phyloP scores from a whole-genome alignment of 345 rosid genomes.

The Anacardium occidentale region DNA sequence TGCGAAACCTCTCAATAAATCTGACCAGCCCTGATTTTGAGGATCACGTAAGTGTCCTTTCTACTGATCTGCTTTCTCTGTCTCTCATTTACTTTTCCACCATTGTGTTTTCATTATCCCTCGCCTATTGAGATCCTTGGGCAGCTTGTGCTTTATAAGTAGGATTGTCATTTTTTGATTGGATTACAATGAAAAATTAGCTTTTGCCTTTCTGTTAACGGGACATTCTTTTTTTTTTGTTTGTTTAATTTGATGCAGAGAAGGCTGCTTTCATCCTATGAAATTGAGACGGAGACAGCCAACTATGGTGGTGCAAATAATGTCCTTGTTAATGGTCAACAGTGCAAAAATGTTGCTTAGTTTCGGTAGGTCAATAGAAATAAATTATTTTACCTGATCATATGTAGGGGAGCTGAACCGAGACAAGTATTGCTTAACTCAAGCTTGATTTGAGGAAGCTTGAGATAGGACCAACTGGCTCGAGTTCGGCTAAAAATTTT shows the following conservation, averaged over 20 bases:
- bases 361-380: constrained; percentile 11
- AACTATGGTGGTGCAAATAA: constrained; percentile 29
- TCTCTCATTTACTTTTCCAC: constrained; percentile 2
- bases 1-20: constrained; percentile 93
- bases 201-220: neutral
- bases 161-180: neutral
- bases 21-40: constrained; percentile 82
- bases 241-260: constrained; percentile 49
- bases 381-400: neutral
- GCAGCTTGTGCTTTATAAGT: neutral
- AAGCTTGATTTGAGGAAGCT: too few relatives aligned
- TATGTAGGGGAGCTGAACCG: too few relatives aligned
- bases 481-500: too few relatives aligned
- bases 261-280: constrained; percentile 70
- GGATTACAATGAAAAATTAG: neutral
- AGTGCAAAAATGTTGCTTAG: constrained; percentile 39
- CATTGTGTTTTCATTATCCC: neutral
- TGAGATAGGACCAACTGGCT: too few relatives aligned
- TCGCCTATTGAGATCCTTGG: neutral
- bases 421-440: too few relatives aligned
- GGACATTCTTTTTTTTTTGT: neutral
- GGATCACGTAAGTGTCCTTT: constrained; percentile 71
- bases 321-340: constrained; percentile 25
- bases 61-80: neutral
- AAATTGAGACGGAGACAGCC: constrained; percentile 42